Base-by-base conservation (phyloP, 1,284 basidiomycete genomes). In the Leccinum fuscescens region DNA sequence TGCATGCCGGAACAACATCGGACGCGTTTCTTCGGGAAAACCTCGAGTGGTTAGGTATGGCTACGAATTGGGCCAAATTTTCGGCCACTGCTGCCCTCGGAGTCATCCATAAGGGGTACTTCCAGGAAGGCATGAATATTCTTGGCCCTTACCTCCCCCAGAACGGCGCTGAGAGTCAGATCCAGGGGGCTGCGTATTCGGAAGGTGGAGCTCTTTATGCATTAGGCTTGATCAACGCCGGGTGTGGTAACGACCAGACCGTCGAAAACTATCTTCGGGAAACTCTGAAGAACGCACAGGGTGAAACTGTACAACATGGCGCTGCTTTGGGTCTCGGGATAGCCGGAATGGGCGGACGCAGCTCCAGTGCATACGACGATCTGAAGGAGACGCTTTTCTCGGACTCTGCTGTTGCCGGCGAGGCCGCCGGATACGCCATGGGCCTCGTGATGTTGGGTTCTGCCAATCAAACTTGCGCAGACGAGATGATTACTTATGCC, bases 21-120 rank as follows among this genome's bases (percentile, higher is more conserved):
- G 96, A 98, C 69, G 74, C 84, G 39, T 98, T 98, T 81, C 79
- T 98, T 29, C 88, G 94, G 9, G 93, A 96, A 60, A 98, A 98
- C 73, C 82, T 98, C 52, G 95, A 96, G 72, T 98, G 94, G 94
- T 84, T 98, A 2, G 91, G 86, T 24, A 83, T 93, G 62, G 96
- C 96, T 2, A 90, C 89, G 46, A 97, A 98, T 73, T 98, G 96
- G 96, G 93, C 93, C 49, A 98, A 98, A 72, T 98, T 98, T 77
- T 93, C 93, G 7, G 93, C 95, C 2, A 97, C 96, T 6, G 94
- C 95, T 24, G 94, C 92, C 7, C 86, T 98, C 24, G 96, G 96
- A 67, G 92, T 98, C 56, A 97, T 98, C 66, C 94, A 98, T 79
- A 95, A 96, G 67, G 96, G 96, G 50, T 95, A 94, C 72, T 92